phyloP scores from a whole-genome alignment of 2,329 filamentous ascomycete species.

The Talaromyces piceae region DNA sequence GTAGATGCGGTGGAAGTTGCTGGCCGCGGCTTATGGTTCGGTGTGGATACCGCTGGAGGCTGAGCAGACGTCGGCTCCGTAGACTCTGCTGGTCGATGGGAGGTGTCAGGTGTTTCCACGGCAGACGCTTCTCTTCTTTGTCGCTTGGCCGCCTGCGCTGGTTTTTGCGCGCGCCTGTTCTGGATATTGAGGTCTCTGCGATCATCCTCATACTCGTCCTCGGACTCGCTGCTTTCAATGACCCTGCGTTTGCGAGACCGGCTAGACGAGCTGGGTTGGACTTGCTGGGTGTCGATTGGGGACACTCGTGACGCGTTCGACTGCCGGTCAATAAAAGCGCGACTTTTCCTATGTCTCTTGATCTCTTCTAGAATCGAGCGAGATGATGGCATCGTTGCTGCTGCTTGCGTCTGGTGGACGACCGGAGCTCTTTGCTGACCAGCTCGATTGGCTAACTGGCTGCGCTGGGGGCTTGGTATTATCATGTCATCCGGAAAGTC shows the following conservation, averaged over 20 bases:
- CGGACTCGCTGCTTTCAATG: slow-evolving; percentile 13
- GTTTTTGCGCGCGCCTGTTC: slow-evolving; percentile 10
- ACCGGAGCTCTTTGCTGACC: background rate
- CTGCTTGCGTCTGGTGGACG: background rate
- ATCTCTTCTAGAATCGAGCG: slow-evolving; percentile 12
- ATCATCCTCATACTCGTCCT: slow-evolving; percentile 32
- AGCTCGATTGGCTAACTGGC: background rate
- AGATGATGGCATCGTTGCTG: slow-evolving; percentile 1
- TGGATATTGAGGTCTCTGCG: slow-evolving; percentile 4
- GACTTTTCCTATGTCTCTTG: slow-evolving; percentile 7
- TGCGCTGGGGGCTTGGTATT: background rate
- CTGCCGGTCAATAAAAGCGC: slow-evolving; percentile 31
- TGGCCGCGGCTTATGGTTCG: background rate
- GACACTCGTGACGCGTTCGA: slow-evolving; percentile 26
- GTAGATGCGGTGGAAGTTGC: background rate
- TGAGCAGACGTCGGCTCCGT: background rate
- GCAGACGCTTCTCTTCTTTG: background rate
- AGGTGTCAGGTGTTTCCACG: background rate
- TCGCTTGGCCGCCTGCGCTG: slow-evolving; percentile 6
- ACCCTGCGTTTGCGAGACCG: slow-evolving; percentile 8
- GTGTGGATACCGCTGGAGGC: background rate
- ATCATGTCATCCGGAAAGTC: slow-evolving; percentile 10
- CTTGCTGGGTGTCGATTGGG: slow-evolving; percentile 19
- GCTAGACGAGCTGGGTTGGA: background rate
- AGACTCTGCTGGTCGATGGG: background rate